These are phyloP conservation scores for Cladophialophora chaetospira DNA, from an alignment of 2,329 filamentous ascomycete species.

Conservation along the genomic window DNA sequence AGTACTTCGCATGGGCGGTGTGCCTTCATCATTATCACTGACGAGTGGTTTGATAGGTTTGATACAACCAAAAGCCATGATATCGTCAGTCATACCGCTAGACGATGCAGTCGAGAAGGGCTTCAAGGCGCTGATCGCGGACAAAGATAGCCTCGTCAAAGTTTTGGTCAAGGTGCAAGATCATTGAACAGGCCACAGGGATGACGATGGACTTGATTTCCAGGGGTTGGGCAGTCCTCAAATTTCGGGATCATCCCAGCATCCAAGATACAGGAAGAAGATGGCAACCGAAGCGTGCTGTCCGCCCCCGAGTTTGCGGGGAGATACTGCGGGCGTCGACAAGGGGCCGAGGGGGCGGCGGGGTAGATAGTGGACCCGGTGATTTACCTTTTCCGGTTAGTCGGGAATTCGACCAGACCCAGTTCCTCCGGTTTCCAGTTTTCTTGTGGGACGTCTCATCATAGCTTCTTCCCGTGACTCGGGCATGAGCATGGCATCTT, in stretches of 20 bases:
- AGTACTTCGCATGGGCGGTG: neutral
- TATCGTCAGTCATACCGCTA: neutral
- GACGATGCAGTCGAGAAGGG: constrained; percentile 1
- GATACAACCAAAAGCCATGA: neutral
- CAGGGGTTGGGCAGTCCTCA: too few species aligned
- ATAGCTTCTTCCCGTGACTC: neutral
- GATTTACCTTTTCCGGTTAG: neutral
- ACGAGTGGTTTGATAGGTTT: too few species aligned
- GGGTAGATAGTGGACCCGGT: neutral
- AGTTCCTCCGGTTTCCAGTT: neutral
- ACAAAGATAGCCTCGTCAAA: constrained; percentile 2
- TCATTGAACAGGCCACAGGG: neutral
- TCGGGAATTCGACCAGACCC: neutral
- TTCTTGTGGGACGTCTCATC: neutral
- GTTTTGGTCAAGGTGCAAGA: neutral
- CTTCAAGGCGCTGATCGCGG: constrained; percentile 1
- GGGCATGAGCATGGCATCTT: neutral
- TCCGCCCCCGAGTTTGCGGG: neutral
- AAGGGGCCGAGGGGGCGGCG: neutral
- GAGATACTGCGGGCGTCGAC: neutral
- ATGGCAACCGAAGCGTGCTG: neutral
- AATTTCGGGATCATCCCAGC: neutral
- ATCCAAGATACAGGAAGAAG: neutral
- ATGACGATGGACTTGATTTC: too few species aligned
- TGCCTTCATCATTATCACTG: too few species aligned